Evolutionary conservation across 2,329 filamentous ascomycete genomes (phyloP), one percentile per base, ranked within the genome.

Genomic region (Clonostachys solani): DNA sequence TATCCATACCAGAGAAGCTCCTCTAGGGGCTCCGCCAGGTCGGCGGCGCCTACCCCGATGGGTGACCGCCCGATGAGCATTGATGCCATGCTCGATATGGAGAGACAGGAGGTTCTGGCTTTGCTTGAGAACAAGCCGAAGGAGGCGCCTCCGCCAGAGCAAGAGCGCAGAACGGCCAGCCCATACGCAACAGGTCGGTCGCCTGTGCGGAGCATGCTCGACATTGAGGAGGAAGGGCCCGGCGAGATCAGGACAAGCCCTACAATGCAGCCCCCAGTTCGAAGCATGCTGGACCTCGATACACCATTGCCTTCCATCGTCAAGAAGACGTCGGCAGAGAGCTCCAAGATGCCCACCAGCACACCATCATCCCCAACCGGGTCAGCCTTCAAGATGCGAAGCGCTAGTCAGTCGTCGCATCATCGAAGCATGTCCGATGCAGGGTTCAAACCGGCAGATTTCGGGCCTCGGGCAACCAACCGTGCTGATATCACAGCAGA

Each of bases 71-170:
- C 72, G 17, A 89, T 89, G 84, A 90, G 86, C 59, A 80, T 92
- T 59, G 87, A 90, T 68, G 80, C 85, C 43, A 81, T 84, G 54
- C 74, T 91, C 52, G 87, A 91, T 61, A 84, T 90, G 71, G 88
- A 92, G 73, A 80, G 86, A 51, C 75, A 77, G 52, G 86, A 89
- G 67, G 83, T 91, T 37, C 72, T 90, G 54, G 83, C 82, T 43
- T 71, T 89, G 51, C 72, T 90, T 40, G 83, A 87, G 62, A 77
- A 75, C 41, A 71, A 68, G 44, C 57, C 55, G 52, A 57, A 56
- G 45, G 48, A 54, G 3, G 23, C 60, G 37, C 37, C 37, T n/a
- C 17, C n/a, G 2, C 16, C 40, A 42, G 36, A n/a, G 15, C 36
- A 38, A 8, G 33, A 43, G 17, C 61, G 58, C 56, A 70, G 76